A percentile compares a stretch with the other conserved stretches of the same genome.
Conservation (phyloP, 2,329 filamentous ascomycete genomes). For the Penicillium polonicum region DNA sequence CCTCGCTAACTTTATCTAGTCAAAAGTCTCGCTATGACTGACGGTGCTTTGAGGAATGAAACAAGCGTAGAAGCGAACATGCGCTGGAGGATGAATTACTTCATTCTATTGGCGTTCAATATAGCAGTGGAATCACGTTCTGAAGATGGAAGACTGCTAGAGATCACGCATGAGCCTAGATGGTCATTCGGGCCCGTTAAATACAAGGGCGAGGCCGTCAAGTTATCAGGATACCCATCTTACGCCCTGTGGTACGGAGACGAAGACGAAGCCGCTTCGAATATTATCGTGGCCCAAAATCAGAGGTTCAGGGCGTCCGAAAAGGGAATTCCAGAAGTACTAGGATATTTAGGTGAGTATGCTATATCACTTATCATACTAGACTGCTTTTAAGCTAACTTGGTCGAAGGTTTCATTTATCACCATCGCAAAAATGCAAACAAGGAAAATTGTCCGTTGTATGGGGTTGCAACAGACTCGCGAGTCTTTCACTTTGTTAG, state of each 20-base stretch:
- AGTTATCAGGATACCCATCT: constrained; percentile 3
- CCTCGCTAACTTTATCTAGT: not conserved
- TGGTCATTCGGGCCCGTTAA: constrained; percentile 2
- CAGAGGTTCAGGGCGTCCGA: not conserved
- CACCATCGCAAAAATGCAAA: constrained; percentile 4
- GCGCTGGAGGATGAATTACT: constrained; percentile 3
- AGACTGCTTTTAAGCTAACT: not conserved
- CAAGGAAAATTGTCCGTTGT: not conserved
- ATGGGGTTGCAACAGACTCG: constrained; percentile 4
- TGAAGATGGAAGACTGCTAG: not conserved
- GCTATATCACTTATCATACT: not conserved
- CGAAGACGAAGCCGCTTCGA: constrained; percentile 2
- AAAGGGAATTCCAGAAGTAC: constrained; percentile 2
- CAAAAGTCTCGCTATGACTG: not conserved
- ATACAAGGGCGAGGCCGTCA: not conserved
- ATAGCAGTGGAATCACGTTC: not conserved
- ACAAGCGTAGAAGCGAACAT: not conserved
- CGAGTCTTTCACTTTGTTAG: not conserved
- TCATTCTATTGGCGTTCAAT: not conserved
- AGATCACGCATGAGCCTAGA: not conserved
- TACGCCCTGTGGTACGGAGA: constrained; percentile 4
- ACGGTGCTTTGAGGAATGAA: not conserved
- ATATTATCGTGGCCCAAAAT: constrained; percentile 1
- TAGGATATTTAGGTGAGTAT: constrained; percentile 4
- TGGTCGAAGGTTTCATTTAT: constrained; percentile 2